Evolutionary conservation across 2,329 filamentous ascomycete species (phyloP).

Genomic region (Shiraia bambusicola): DNA sequence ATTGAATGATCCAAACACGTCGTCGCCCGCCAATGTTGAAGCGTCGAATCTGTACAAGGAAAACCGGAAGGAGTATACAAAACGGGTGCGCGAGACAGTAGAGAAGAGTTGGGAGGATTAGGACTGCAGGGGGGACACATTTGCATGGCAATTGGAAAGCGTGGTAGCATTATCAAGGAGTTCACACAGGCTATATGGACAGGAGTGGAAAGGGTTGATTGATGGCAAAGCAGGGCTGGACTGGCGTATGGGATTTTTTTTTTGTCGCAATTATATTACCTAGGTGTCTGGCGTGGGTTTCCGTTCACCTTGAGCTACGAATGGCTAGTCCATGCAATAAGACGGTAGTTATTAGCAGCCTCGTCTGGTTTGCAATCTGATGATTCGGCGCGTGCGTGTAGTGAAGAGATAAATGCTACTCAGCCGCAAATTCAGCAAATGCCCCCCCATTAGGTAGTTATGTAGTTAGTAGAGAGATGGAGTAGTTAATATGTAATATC

Average conservation of each 20-base stretch:
- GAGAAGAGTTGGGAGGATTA: slow-evolving; percentile 99
- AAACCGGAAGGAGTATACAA: slow-evolving; percentile 93
- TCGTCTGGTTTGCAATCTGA: too few species aligned
- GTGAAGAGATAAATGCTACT: too few species aligned
- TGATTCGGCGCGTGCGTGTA: too few species aligned
- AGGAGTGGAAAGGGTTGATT: too few species aligned
- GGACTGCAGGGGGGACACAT: slow-evolving; percentile 1
- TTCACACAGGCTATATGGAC: slow-evolving; percentile 17
- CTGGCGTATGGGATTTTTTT: slow-evolving; percentile 9
- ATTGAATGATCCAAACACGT: slow-evolving; percentile 97
- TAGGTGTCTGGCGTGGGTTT: too few species aligned
- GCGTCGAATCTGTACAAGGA: slow-evolving; percentile 98
- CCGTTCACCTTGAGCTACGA: too few species aligned
- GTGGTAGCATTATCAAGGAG: slow-evolving; percentile 20
- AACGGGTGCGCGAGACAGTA: slow-evolving; percentile 91
- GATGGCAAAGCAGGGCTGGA: slow-evolving; percentile 22
- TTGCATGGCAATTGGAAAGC: slow-evolving; percentile 10
- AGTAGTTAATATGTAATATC: too few species aligned
- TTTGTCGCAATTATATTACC: slow-evolving; percentile 9
- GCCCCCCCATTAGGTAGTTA: too few species aligned
- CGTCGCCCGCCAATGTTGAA: slow-evolving; percentile 95
- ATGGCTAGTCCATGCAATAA: too few species aligned
- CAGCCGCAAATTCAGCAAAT: too few species aligned
- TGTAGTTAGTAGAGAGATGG: too few species aligned
- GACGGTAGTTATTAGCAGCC: too few species aligned